Evolutionary conservation across 306 rosid genomes (phyloP).

Genomic region (Pterocarpus santalinus): DNA sequence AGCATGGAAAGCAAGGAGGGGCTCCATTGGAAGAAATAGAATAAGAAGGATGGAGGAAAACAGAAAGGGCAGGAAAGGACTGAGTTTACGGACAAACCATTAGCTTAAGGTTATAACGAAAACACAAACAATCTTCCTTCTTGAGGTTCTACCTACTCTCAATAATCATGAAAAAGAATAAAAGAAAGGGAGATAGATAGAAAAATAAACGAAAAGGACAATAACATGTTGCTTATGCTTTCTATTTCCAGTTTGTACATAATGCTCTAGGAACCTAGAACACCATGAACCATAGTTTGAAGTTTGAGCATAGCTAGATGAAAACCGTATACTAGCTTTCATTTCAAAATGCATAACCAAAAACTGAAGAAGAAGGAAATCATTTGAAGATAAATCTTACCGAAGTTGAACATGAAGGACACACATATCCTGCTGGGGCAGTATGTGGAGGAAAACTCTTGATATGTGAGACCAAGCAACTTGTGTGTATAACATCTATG

Average conservation of each 20-base stretch:
- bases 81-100: neutral
- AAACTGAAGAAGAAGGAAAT: conserved; percentile 35
- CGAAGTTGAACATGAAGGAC: conserved; percentile 90
- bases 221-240: neutral
- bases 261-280: conserved; percentile 28
- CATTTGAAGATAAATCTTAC: conserved; percentile 62
- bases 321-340: conserved; percentile 20
- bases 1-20: neutral
- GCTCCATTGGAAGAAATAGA: neutral
- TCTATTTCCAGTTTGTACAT: conserved; percentile 3
- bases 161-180: conserved; percentile 19
- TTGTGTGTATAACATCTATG: conserved; percentile 89
- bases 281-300: conserved; percentile 31
- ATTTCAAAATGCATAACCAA: conserved; percentile 10
- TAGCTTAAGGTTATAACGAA: neutral
- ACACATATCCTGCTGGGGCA: conserved; percentile 97
- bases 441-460: conserved; percentile 94
- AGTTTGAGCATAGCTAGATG: conserved; percentile 31
- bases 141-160: conserved; percentile 18
- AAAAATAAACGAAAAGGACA: neutral
- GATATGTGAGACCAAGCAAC: conserved; percentile 88
- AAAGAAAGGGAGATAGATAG: neutral
- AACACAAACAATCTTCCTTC: neutral
- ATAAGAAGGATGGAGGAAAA: no score
- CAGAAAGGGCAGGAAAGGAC: no score